Percentiles rank a stretch among this genome's conserved stretches.
Evolutionary conservation across 768 basidiomycete genomes (phyloP).

Genomic region (Suillus variegatus): DNA sequence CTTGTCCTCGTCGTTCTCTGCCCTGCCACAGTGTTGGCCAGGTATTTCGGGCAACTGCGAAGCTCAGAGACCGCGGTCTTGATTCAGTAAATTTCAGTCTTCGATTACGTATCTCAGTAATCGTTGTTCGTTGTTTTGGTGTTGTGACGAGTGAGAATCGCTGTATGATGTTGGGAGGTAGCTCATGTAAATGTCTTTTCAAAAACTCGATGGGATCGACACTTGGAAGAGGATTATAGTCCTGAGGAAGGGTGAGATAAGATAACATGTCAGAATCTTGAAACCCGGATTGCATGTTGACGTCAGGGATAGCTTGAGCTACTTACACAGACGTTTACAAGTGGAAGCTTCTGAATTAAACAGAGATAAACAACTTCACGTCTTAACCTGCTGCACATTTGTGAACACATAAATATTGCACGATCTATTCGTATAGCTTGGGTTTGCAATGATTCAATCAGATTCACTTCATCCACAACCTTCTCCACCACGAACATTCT

Average conservation of each 20-base stretch:
- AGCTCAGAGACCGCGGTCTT: conserved; percentile 55
- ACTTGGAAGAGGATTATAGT: conserved; percentile 63
- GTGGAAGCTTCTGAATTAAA: conserved; percentile 13
- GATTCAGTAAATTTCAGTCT: conserved; percentile 62
- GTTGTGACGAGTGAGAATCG: conserved; percentile 44
- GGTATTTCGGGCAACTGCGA: conserved; percentile 48
- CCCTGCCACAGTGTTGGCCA: conserved; percentile 78
- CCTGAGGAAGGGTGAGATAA: conserved; percentile 58
- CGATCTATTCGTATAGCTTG: neutral
- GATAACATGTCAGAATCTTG: conserved; percentile 34
- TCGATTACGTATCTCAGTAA: conserved; percentile 71
- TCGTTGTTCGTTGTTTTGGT: conserved; percentile 64
- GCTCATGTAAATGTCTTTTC: conserved; percentile 51
- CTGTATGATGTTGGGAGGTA: conserved; percentile 65
- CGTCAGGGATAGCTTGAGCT: neutral
- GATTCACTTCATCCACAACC: conserved; percentile 6
- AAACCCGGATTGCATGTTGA: conserved; percentile 17
- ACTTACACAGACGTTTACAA: neutral
- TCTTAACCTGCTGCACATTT: neutral
- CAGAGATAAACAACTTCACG: conserved; percentile 20
- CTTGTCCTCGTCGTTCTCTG: conserved; percentile 45
- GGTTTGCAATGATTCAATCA: neutral
- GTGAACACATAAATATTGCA: neutral
- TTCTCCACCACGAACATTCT: conserved; percentile 19
- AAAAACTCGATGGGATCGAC: conserved; percentile 66